Conservation (phyloP, 2,329 filamentous ascomycete species). For the Arthrobotrys pseudoclavata region DNA sequence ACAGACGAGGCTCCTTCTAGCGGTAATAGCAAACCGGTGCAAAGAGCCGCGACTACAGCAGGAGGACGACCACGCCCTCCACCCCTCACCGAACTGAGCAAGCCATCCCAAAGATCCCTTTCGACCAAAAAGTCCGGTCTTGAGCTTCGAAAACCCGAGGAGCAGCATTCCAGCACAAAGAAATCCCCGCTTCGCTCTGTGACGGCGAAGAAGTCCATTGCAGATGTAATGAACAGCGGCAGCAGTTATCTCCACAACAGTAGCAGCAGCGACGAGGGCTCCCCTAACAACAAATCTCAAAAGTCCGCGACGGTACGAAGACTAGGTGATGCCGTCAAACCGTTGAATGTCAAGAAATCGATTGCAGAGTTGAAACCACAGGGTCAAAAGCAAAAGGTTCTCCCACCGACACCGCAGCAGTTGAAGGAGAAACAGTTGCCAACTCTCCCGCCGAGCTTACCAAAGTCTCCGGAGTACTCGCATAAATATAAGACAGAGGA, state of each 20-base stretch:
- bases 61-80: slow-evolving; percentile 21
- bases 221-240: slow-evolving; percentile 17
- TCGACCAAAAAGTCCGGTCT: slow-evolving; percentile 16
- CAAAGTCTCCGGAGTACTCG: slow-evolving; percentile 64
- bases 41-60: slow-evolving; percentile 19
- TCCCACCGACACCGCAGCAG: slow-evolving; percentile 74
- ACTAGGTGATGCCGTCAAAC: not conserved
- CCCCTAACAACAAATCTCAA: slow-evolving; percentile 4
- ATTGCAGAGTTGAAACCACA: slow-evolving; percentile 69
- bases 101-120: slow-evolving; percentile 25
- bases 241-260: slow-evolving; percentile 30
- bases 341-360: slow-evolving; percentile 28
- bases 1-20: not conserved
- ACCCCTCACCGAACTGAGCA: slow-evolving; percentile 26
- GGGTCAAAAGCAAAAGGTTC: not conserved
- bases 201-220: slow-evolving; percentile 23
- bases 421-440: slow-evolving; percentile 73
- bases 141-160: not conserved
- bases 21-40: not conserved
- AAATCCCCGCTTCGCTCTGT: not conserved
- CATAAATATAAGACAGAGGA: slow-evolving; percentile 65
- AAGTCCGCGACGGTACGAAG: not conserved
- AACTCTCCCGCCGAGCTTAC: slow-evolving; percentile 65
- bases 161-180: slow-evolving; percentile 2
- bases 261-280: slow-evolving; percentile 9